Percentiles rank a stretch among this genome's conserved stretches.
These are phyloP conservation scores for Aspergillus baeticus DNA, from an alignment of 495 filamentous ascomycete genomes.

Conservation along the genomic window DNA sequence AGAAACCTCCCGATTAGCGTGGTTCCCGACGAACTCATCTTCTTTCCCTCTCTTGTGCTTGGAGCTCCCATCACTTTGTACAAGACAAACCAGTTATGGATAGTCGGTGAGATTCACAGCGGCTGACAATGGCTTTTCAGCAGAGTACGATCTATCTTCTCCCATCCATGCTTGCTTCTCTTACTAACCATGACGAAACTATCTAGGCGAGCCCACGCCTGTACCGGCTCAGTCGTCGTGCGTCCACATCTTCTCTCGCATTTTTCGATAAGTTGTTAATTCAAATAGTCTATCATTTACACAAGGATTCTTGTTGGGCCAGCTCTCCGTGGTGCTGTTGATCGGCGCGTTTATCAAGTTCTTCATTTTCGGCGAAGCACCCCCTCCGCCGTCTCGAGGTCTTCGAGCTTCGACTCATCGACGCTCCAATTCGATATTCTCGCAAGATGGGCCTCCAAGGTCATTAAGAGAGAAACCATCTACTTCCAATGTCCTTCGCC, in stretches of 20 bases:
- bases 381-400: slow-evolving; percentile 75
- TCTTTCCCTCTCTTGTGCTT: too few species aligned
- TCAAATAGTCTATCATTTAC: slow-evolving; percentile 74
- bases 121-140: slow-evolving; percentile 40
- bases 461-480: slow-evolving; percentile 74
- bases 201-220: slow-evolving; percentile 32
- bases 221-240: slow-evolving; percentile 51
- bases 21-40: background rate
- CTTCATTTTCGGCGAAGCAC: slow-evolving; percentile 97
- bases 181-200: slow-evolving; percentile 16
- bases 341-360: slow-evolving; percentile 97
- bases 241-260: slow-evolving; percentile 11
- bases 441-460: slow-evolving; percentile 33
- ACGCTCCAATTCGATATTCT: slow-evolving; percentile 61
- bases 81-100: slow-evolving; percentile 29
- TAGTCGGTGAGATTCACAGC: slow-evolving; percentile 24
- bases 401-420: slow-evolving; percentile 59
- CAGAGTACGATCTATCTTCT: slow-evolving; percentile 21
- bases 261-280: slow-evolving; percentile 9
- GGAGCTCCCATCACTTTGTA: too few species aligned
- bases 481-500: slow-evolving; percentile 68
- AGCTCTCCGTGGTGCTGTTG: slow-evolving; percentile 85
- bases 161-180: background rate
- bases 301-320: slow-evolving; percentile 89
- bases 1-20: slow-evolving; percentile 13